These are phyloP conservation scores for Fusarium napiforme DNA, from an alignment of 2,329 filamentous ascomycete genomes.

Conservation along the genomic window DNA sequence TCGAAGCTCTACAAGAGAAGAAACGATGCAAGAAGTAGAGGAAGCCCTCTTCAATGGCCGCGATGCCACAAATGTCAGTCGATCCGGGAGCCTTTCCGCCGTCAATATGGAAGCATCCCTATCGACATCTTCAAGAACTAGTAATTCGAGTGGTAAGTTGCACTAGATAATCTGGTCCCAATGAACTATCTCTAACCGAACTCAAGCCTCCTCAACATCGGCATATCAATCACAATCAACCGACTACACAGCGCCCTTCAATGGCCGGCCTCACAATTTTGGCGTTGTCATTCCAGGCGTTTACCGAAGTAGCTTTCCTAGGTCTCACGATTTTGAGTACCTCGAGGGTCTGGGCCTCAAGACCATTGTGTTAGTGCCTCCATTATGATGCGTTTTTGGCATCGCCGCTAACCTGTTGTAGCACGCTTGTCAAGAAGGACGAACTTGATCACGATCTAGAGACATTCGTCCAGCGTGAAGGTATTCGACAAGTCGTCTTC, in stretches of 20 bases:
- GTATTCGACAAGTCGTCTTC: constrained; percentile 79
- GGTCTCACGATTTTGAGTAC: constrained; percentile 75
- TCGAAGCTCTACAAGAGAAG: constrained; percentile 46
- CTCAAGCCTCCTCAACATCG: constrained; percentile 33
- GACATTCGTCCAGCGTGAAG: constrained; percentile 72
- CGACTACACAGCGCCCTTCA: constrained; percentile 40
- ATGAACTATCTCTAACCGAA: constrained; percentile 13
- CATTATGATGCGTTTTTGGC: constrained; percentile 5
- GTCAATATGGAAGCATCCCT: constrained; percentile 28
- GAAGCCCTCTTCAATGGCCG: constrained; percentile 35
- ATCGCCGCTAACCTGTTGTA: constrained; percentile 45
- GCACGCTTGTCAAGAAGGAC: constrained; percentile 73
- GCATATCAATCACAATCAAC: constrained; percentile 21
- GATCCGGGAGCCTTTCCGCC: constrained; percentile 30
- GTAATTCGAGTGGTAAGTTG: constrained; percentile 38
- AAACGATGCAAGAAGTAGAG: constrained; percentile 42
- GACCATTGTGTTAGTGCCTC: constrained; percentile 75
- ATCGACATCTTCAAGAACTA: constrained; percentile 14
- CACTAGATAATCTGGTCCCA: not conserved
- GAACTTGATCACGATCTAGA: constrained; percentile 62
- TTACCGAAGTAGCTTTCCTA: constrained; percentile 85
- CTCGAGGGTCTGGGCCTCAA: constrained; percentile 76
- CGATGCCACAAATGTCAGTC: constrained; percentile 28
- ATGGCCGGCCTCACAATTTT: constrained; percentile 74
- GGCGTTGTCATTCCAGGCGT: constrained; percentile 78